These are phyloP conservation scores for Hortaea sp. DNA, from an alignment of 2,329 filamentous ascomycete species.

Conservation along the genomic window DNA sequence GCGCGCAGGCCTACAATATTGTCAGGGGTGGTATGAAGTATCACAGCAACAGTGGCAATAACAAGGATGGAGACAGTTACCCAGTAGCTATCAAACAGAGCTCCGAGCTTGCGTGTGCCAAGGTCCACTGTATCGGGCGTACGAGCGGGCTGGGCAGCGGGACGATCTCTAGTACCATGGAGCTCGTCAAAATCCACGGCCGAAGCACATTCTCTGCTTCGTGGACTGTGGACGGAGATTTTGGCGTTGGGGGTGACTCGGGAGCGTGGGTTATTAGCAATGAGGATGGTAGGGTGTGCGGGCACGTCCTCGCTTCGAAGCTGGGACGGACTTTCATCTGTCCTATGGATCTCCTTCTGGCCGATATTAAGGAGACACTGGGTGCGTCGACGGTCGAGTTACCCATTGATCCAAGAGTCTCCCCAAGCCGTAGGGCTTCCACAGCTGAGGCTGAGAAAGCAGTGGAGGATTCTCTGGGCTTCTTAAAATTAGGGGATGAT, in stretches of 20 bases:
- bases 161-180: constrained; percentile 65
- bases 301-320: constrained; percentile 78
- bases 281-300: constrained; percentile 67
- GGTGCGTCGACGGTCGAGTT: constrained; percentile 61
- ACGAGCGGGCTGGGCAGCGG: constrained; percentile 77
- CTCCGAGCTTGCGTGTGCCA: constrained; percentile 60
- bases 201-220: constrained; percentile 69
- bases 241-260: constrained; percentile 71
- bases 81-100: constrained; percentile 43
- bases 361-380: constrained; percentile 73
- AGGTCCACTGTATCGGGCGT: constrained; percentile 80
- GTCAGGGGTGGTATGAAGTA: constrained; percentile 47
- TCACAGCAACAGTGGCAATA: constrained; percentile 11
- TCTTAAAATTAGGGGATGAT: constrained; percentile 11
- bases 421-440: background rate
- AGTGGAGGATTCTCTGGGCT: constrained; percentile 11
- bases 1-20: constrained; percentile 61
- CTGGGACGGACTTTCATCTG: constrained; percentile 75
- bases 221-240: constrained; percentile 52
- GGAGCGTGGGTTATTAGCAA: constrained; percentile 89
- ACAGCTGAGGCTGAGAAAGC: constrained; percentile 4
- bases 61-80: constrained; percentile 23
- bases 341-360: constrained; percentile 82
- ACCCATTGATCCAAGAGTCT: constrained; percentile 45
- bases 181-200: constrained; percentile 78